A percentile compares a stretch with the other conserved stretches of the same genome.
These are phyloP conservation scores for Sclerotinia glacialis DNA, from an alignment of 2,329 filamentous ascomycete species.

Conservation along the genomic window DNA sequence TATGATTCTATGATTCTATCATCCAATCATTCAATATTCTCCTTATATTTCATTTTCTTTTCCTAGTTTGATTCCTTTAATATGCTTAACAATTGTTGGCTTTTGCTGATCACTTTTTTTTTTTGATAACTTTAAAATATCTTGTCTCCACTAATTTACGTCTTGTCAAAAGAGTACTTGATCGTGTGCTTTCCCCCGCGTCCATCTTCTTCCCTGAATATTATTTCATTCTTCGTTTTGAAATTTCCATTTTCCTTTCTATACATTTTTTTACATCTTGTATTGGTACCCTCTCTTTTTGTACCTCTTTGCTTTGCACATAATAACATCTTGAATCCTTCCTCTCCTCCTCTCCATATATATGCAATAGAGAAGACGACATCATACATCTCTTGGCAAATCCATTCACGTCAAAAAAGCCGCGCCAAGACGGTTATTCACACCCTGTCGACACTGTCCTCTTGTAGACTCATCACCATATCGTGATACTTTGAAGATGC, in stretches of 20 bases:
- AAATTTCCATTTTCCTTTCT: background rate
- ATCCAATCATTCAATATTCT: background rate
- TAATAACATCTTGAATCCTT: background rate
- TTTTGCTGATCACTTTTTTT: conserved; percentile 13
- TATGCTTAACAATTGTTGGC: background rate
- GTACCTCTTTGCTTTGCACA: conserved; percentile 6
- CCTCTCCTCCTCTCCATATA: conserved; percentile 1
- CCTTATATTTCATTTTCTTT: background rate
- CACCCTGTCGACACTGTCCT: conserved; percentile 13
- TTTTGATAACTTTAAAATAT: background rate
- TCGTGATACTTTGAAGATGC: conserved; percentile 30
- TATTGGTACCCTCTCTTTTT: background rate
- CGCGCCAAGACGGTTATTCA: conserved; percentile 21
- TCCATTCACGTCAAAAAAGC: background rate
- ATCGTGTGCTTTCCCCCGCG: conserved; percentile 19
- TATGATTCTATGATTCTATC: too few species aligned
- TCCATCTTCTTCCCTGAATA: background rate
- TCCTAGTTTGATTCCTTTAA: background rate
- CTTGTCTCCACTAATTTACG: background rate
- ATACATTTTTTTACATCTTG: background rate
- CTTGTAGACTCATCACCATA: conserved; percentile 6
- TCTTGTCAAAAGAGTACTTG: conserved; percentile 14
- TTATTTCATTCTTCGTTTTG: background rate
- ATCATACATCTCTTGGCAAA: conserved; percentile 10
- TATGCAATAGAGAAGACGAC: background rate